Conservation (phyloP, 2,329 filamentous ascomycete species). For the Alternaria atra region DNA sequence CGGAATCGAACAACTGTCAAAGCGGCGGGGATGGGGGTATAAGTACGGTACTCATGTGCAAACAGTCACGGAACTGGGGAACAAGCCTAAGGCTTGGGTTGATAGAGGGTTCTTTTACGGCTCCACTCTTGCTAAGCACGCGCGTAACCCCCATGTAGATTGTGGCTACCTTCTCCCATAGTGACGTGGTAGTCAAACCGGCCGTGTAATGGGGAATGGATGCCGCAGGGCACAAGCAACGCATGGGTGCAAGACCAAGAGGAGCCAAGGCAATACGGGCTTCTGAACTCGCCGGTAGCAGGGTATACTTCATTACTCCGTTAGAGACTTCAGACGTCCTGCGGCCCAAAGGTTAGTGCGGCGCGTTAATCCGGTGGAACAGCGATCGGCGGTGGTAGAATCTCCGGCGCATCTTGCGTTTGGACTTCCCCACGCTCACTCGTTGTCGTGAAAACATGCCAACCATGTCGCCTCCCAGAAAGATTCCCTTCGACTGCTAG, state of each 20-base stretch:
- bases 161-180: constrained; percentile 37
- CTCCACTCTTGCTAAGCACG: constrained; percentile 41
- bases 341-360: constrained; percentile 31
- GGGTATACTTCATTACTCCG: constrained; percentile 35
- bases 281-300: constrained; percentile 39
- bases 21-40: constrained; percentile 25
- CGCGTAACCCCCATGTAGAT: constrained; percentile 33
- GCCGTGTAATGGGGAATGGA: constrained; percentile 41
- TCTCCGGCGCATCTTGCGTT: constrained; percentile 27
- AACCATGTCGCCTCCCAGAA: constrained; percentile 7
- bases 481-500: neutral
- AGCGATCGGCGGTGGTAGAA: constrained; percentile 23
- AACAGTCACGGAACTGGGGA: constrained; percentile 27
- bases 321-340: constrained; percentile 33
- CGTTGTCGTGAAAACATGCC: constrained; percentile 14
- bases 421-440: constrained; percentile 19
- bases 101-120: constrained; percentile 26
- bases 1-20: constrained; percentile 15
- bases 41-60: constrained; percentile 31
- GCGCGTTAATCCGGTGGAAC: constrained; percentile 27
- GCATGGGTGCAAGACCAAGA: constrained; percentile 48
- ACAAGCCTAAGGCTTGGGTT: constrained; percentile 25
- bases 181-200: constrained; percentile 49
- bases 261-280: constrained; percentile 44
- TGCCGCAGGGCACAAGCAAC: constrained; percentile 46